Conservation (phyloP, 441 rosid genomes). For the Aleurites moluccanus region DNA sequence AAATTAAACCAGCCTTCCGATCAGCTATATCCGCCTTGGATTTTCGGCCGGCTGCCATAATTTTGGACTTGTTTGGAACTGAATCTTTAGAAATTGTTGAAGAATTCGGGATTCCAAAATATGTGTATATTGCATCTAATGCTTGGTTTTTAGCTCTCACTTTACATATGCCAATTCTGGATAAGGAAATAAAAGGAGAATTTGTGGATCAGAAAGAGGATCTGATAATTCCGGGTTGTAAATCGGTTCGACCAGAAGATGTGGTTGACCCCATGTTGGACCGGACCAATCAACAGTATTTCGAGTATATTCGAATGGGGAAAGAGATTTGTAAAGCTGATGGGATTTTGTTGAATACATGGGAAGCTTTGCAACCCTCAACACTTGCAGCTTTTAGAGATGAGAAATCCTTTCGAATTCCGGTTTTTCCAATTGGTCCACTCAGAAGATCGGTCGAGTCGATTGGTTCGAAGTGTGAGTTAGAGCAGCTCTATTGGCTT, state of each 20-base stretch:
- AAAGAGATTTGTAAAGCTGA: constrained; percentile 25
- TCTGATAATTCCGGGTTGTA: constrained; percentile 53
- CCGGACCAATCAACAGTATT: constrained; percentile 25
- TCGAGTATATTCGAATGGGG: constrained; percentile 33
- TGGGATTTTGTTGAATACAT: constrained; percentile 43
- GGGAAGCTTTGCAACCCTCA: constrained; percentile 37
- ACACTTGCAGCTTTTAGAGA: constrained; percentile 35
- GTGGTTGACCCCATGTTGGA: constrained; percentile 33
- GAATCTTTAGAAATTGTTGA: constrained; percentile 48
- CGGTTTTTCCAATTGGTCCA: constrained; percentile 57
- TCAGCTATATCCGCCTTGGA: constrained; percentile 27
- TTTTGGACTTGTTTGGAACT: constrained; percentile 58
- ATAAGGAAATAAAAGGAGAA: constrained; percentile 33
- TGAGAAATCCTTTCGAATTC: constrained; percentile 17
- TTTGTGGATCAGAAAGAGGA: constrained; percentile 27
- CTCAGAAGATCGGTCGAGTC: constrained; percentile 22
- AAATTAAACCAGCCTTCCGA: constrained; percentile 26
- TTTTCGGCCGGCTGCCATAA: constrained; percentile 33
- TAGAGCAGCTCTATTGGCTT: constrained; percentile 39
- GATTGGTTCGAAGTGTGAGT: constrained; percentile 4
- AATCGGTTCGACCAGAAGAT: constrained; percentile 34
- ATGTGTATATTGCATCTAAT: constrained; percentile 42
- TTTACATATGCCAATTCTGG: constrained; percentile 34
- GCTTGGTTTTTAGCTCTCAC: constrained; percentile 59
- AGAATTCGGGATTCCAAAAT: constrained; percentile 47